Evolutionary conservation across 106 monocot genomes (phyloP).

Genomic region (Apostasia ramifera): DNA sequence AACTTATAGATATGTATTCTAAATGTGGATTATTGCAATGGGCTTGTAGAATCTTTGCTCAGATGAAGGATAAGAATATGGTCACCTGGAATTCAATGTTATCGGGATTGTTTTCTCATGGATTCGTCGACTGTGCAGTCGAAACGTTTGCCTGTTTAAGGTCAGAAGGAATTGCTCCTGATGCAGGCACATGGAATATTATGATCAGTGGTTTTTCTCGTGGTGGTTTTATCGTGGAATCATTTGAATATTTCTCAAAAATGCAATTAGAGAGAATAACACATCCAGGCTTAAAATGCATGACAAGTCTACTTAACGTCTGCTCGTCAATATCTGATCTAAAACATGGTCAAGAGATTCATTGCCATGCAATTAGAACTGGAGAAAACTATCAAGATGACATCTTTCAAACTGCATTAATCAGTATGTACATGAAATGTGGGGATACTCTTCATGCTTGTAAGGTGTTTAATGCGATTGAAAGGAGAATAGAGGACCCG

Average conservation of each 20-base stretch:
- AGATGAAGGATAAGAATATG: constrained; percentile 20
- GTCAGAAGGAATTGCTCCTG: constrained; percentile 17
- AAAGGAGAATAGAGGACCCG: constrained; percentile 19
- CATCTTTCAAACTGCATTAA: constrained; percentile 22
- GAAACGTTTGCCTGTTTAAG: constrained; percentile 17
- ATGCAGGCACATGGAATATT: constrained; percentile 28
- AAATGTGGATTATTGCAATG: constrained; percentile 18
- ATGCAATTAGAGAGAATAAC: constrained; percentile 13
- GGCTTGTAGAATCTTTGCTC: constrained; percentile 20
- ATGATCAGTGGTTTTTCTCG: constrained; percentile 26
- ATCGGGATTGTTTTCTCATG: constrained; percentile 25
- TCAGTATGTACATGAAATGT: constrained; percentile 39
- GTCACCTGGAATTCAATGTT: constrained; percentile 41
- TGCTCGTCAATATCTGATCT: constrained; percentile 22
- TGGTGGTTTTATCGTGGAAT: constrained; percentile 8
- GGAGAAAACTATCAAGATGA: constrained; percentile 10
- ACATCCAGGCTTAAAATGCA: constrained; percentile 8
- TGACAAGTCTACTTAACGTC: constrained; percentile 33
- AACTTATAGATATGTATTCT: constrained; percentile 30
- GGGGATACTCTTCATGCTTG: constrained; percentile 20
- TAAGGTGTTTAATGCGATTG: constrained; percentile 14
- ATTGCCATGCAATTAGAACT: constrained; percentile 24
- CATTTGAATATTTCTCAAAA: constrained; percentile 20
- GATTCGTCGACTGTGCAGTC: constrained; percentile 3
- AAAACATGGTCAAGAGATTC: constrained; percentile 30